phyloP scores from a whole-genome alignment of 495 filamentous ascomycete species.

The Margaritispora aquatica region DNA sequence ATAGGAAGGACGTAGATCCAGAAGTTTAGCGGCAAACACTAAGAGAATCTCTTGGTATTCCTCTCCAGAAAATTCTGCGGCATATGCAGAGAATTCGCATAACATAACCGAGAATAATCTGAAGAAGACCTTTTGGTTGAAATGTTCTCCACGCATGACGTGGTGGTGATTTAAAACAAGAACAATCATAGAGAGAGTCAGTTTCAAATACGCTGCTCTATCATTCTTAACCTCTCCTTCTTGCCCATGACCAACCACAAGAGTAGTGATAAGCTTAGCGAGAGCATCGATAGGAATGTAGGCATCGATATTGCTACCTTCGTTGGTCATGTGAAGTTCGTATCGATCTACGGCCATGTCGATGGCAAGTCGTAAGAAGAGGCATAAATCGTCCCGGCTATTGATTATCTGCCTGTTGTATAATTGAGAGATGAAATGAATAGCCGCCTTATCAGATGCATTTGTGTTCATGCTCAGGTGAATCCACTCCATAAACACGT shows the following conservation, averaged over 20 bases:
- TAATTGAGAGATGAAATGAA: conserved; percentile 80
- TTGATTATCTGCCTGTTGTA: conserved; percentile 64
- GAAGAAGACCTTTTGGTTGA: conserved; percentile 87
- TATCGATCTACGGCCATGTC: conserved; percentile 71
- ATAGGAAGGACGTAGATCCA: conserved; percentile 66
- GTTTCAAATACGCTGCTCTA: conserved; percentile 64
- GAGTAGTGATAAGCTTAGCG: conserved; percentile 69
- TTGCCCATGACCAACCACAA: conserved; percentile 59
- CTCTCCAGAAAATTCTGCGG: conserved; percentile 30
- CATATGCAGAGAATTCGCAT: conserved; percentile 44
- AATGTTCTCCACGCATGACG: conserved; percentile 69
- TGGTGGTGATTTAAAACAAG: conserved; percentile 83
- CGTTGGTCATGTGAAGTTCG: conserved; percentile 58
- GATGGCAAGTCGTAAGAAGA: conserved; percentile 77
- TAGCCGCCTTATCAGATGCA: conserved; percentile 61
- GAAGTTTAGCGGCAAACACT: conserved; percentile 65
- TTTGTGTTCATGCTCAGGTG: conserved; percentile 68
- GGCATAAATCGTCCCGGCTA: conserved; percentile 62
- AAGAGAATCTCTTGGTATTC: conserved; percentile 61
- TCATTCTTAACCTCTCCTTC: conserved; percentile 50
- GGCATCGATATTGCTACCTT: conserved; percentile 57
- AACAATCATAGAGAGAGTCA: conserved; percentile 66
- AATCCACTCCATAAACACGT: conserved; percentile 92
- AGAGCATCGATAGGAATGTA: conserved; percentile 81
- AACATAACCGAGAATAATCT: conserved; percentile 82